Evolutionary conservation across 2,329 filamentous ascomycete species (phyloP).

Genomic region (Colletotrichum sp.): DNA sequence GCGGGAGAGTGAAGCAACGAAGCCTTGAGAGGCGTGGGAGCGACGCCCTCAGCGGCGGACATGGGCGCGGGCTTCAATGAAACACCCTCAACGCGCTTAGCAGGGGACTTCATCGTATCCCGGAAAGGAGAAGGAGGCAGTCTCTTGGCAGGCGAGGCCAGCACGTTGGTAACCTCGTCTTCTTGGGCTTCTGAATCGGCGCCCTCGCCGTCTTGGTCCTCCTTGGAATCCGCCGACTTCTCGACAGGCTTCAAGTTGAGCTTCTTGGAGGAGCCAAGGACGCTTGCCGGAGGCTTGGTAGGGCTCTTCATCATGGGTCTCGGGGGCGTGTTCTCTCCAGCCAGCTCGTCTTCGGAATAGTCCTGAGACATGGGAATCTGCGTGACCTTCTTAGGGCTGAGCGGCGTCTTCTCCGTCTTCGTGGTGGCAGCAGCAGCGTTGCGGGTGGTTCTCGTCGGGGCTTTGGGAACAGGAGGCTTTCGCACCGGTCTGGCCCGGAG

Average conservation of each 20-base stretch:
- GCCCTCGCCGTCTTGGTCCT: conserved; percentile 25
- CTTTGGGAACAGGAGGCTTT: conserved; percentile 38
- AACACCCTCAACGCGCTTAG: conserved; percentile 55
- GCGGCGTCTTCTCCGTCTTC: conserved; percentile 51
- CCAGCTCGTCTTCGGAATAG: conserved; percentile 66
- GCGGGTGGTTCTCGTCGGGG: conserved; percentile 31
- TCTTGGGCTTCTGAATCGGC: conserved; percentile 15
- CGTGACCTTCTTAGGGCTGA: conserved; percentile 70
- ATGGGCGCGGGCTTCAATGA: conserved; percentile 33
- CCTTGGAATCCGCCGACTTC: neutral
- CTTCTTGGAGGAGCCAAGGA: conserved; percentile 36
- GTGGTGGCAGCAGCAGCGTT: conserved; percentile 23
- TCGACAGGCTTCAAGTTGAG: conserved; percentile 31
- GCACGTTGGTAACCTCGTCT: conserved; percentile 32
- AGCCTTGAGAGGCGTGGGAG: conserved; percentile 39
- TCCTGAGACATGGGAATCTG: conserved; percentile 56
- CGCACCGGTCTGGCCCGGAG: conserved; percentile 51
- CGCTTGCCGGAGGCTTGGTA: conserved; percentile 49
- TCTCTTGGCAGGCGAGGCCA: conserved; percentile 63
- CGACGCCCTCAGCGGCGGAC: conserved; percentile 2
- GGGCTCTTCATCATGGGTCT: conserved; percentile 61
- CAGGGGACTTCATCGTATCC: conserved; percentile 60
- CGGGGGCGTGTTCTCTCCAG: conserved; percentile 54
- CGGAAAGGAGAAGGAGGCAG: conserved; percentile 57
- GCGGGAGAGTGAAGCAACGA: conserved; percentile 54